phyloP scores from a whole-genome alignment of 2,329 filamentous ascomycete genomes.

The Penicillium corylophilum region DNA sequence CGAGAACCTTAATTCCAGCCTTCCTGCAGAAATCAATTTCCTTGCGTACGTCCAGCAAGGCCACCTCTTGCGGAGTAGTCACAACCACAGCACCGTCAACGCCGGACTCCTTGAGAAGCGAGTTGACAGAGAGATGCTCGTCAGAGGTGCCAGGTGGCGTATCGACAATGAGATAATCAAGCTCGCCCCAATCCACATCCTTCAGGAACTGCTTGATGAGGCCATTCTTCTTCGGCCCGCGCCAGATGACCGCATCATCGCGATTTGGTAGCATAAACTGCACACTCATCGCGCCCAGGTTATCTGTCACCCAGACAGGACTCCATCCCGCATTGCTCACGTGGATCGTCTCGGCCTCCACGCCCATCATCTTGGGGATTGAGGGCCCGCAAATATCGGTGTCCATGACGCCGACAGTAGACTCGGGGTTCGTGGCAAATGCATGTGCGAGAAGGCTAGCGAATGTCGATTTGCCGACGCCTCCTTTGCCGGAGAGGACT shows the following conservation, averaged over 20 bases:
- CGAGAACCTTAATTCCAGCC: slow-evolving; percentile 82
- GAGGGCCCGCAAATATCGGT: slow-evolving; percentile 95
- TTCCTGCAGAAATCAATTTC: slow-evolving; percentile 98
- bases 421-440: slow-evolving; percentile 76
- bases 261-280: slow-evolving; percentile 96
- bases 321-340: slow-evolving; percentile 86
- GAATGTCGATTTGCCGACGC: slow-evolving; percentile 95
- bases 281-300: slow-evolving; percentile 92
- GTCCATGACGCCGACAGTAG: slow-evolving; percentile 91
- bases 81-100: slow-evolving; percentile 93
- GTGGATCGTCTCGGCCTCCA: slow-evolving; percentile 90
- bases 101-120: slow-evolving; percentile 83
- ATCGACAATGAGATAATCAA: slow-evolving; percentile 91
- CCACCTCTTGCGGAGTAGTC: slow-evolving; percentile 92
- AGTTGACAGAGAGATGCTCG: slow-evolving; percentile 92
- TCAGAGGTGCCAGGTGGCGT: slow-evolving; percentile 94
- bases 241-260: slow-evolving; percentile 96
- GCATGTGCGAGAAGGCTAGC: slow-evolving; percentile 84
- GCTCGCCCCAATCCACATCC: slow-evolving; percentile 94
- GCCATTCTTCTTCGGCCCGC: slow-evolving; percentile 97
- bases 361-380: slow-evolving; percentile 99
- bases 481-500: slow-evolving; percentile 90
- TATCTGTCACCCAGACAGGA: slow-evolving; percentile 93
- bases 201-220: slow-evolving; percentile 97
- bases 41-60: slow-evolving; percentile 87